These are phyloP conservation scores for Cicer chorassanicum DNA, from an alignment of 306 rosid genomes.

Conservation along the genomic window DNA sequence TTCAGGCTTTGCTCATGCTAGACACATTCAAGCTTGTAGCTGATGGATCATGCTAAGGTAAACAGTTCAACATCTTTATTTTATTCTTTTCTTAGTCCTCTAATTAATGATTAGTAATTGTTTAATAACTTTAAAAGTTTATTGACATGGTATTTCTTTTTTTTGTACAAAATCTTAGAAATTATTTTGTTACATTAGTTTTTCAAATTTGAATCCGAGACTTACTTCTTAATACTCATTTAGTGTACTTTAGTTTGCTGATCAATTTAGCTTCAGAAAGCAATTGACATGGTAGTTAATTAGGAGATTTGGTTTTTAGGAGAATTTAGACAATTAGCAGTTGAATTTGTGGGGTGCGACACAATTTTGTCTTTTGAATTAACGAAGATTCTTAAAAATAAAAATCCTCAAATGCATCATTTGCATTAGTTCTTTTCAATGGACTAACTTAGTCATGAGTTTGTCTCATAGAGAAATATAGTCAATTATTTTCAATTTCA, in stretches of 20 bases:
- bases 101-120: not conserved
- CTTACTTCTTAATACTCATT: no score
- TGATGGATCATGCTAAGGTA: conserved; percentile 54
- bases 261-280: no score
- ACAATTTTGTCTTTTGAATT: not conserved
- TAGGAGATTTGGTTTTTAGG: not conserved
- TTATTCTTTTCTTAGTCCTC: not conserved
- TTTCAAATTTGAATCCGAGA: no score
- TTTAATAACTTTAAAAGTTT: not conserved
- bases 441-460: no score
- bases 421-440: no score
- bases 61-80: not conserved
- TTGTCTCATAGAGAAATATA: no score
- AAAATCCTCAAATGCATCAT: no score
- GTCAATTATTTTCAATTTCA: no score
- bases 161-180: no score
- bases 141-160: not conserved
- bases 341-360: not conserved
- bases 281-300: not conserved
- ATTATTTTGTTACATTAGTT: no score
- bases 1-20: conserved; percentile 52
- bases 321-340: no score
- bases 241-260: no score
- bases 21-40: conserved; percentile 82
- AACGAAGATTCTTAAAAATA: not conserved